Base-by-base conservation (phyloP, 2,329 filamentous ascomycete species). In the Dactylella cylindrospora region DNA sequence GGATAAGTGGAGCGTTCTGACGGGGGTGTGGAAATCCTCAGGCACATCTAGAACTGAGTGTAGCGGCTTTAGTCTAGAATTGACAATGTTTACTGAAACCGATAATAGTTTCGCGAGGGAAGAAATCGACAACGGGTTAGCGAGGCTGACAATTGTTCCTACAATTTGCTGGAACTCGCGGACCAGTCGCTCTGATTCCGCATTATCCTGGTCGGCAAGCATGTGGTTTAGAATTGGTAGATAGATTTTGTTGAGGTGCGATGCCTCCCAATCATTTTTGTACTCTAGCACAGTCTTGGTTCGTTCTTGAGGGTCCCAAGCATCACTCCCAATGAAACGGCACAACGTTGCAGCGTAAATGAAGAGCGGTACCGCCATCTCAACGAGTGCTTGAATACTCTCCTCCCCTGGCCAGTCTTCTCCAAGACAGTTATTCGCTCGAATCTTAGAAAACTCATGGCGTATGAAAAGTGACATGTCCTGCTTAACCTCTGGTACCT, bases 381-480 rank as follows among this genome's bases (percentile, higher is more conserved):
- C 9, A 2, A 19, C 50, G 3, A 54, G 22, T 19, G n/a, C 39
- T 5, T n/a, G 10, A 15, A 54, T 45, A 26, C 23, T 15, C 5
- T 19, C 17, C 3, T 26, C n/a, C 8, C 33, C 40, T 17, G 40
- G 50, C 50, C 50, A 54, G 10, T 32, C 32, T 1, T 3, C 5
- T n/a, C 17, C 33, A 8, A 46, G 19, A 1, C 3, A 17, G 26
- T 46, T 28, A 0, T 68, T 36, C 0, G 64, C 12, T 10, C 67
- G 60, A 5, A 76, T 73, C 3, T 44, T 44, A 1, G 26, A 35
- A 5, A 77, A 66, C 29, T 72, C 61, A 12, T 70, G 17, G 2
- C 51, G n/a, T 1, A 77, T 40, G 57, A 71, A 76, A 5, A 66
- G 13, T 0, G 25, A 25, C 10, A 78, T 73, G 31, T 78, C 76